A percentile compares a stretch with the other conserved stretches of the same genome.
phyloP scores from a whole-genome alignment of 257 asterid species.

The Ajuga chamaepitys region DNA sequence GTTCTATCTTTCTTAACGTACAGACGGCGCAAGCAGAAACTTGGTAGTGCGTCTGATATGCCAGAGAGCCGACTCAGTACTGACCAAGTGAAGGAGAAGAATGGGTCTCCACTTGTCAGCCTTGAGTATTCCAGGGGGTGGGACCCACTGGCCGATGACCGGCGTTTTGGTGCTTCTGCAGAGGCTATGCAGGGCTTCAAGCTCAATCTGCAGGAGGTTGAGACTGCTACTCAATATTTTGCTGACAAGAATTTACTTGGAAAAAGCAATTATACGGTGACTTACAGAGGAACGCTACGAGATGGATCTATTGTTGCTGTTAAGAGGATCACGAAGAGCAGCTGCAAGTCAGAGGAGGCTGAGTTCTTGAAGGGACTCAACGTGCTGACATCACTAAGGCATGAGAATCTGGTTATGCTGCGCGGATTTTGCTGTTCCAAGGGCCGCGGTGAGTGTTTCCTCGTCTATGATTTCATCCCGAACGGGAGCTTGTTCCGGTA shows the following conservation, averaged over 20 bases:
- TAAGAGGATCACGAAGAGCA: conserved; percentile 66
- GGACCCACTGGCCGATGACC: conserved; percentile 89
- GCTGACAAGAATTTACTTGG: conserved; percentile 70
- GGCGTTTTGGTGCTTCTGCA: conserved; percentile 55
- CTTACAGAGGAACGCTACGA: conserved; percentile 60
- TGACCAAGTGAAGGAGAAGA: conserved; percentile 50
- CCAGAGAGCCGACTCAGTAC: conserved; percentile 34
- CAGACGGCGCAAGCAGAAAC: conserved; percentile 58
- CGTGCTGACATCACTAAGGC: conserved; percentile 54
- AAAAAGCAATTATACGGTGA: conserved; percentile 59
- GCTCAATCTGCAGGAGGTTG: conserved; percentile 76
- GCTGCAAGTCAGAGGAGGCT: conserved; percentile 82
- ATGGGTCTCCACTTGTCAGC: conserved; percentile 84
- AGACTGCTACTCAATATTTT: conserved; percentile 81
- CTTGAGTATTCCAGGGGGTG: conserved; percentile 87
- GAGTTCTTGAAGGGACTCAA: conserved; percentile 80
- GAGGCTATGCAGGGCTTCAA: conserved; percentile 59
- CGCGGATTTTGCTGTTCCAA: conserved; percentile 89
- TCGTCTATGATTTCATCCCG: conserved; percentile 65
- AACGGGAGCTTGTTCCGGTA: conserved; percentile 59
- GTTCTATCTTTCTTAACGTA: conserved; percentile 36
- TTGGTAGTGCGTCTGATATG: conserved; percentile 27
- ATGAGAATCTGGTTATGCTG: conserved; percentile 62
- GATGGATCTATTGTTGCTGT: conserved; percentile 75
- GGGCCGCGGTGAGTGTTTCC: conserved; percentile 82